Evolutionary conservation across 495 filamentous ascomycete genomes (phyloP).

Genomic region (Trichoderma reesei): DNA sequence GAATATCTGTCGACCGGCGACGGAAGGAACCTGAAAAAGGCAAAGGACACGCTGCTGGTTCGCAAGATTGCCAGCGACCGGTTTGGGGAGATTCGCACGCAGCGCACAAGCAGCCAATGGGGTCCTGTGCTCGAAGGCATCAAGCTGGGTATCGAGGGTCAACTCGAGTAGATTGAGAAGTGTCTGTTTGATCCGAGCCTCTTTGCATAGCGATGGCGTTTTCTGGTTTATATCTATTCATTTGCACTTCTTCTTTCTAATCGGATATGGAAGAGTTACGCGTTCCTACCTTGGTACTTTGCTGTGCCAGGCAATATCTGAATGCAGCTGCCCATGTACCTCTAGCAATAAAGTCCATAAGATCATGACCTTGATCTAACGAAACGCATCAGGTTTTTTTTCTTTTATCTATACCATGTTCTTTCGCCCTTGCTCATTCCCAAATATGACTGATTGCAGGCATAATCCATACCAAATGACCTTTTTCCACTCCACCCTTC

Average conservation of each 20-base stretch:
- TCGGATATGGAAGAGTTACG: no score
- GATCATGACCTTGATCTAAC: no score
- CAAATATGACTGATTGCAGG: not conserved
- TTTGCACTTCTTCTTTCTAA: not conserved
- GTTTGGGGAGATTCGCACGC: not conserved
- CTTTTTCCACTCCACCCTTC: not conserved
- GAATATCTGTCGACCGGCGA: conserved; percentile 51
- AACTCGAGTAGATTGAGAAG: conserved; percentile 4
- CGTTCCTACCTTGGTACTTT: no score
- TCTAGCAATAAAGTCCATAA: no score
- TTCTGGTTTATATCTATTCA: not conserved
- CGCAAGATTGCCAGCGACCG: conserved; percentile 11
- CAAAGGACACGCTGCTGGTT: conserved; percentile 53
- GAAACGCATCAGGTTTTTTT: not conserved
- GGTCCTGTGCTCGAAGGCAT: conserved; percentile 25
- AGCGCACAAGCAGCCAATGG: conserved; percentile 21
- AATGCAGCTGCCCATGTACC: no score
- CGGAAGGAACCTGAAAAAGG: conserved; percentile 48
- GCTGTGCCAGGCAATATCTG: no score
- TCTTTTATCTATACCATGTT: not conserved
- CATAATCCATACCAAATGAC: not conserved
- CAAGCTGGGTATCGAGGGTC: conserved; percentile 24
- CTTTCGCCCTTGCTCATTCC: not conserved
- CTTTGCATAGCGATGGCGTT: conserved; percentile 26
- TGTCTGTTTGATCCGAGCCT: conserved; percentile 8